Base-by-base conservation (phyloP, 2,329 filamentous ascomycete genomes). In the Phialophora macrospora region DNA sequence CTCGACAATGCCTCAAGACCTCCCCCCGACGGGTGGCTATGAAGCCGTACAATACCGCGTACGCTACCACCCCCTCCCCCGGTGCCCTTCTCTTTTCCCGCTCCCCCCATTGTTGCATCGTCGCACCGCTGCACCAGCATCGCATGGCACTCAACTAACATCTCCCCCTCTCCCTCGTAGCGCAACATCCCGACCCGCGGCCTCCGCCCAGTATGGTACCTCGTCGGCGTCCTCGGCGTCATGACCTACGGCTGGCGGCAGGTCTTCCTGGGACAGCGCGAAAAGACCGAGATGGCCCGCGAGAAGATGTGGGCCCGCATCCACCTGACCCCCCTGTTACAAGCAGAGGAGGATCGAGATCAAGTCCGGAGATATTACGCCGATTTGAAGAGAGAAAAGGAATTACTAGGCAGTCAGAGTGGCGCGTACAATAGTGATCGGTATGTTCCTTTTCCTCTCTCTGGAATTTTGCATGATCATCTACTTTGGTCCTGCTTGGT, bases 271-370 rank as follows among this genome's bases (percentile, higher is more conserved):
- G 94, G 93, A 64, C 90, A 94, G 72, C 86, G 92, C 73, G 95
- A 99, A 81, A 90, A 92, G 78, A 94, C 93, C 76, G 95, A 99
- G 81, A 89, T 97, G 72, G 91, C 89, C 70, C 92, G 95, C 74
- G 95, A 99, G 77, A 99, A 98, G 85, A 95, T 97, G 87, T 99
- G 95, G 95, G 88, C 92, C 68, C 90, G 95, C 77, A 96, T 99
- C 80, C 88, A 98, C 81, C 85, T 99, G 70, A 95, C 94, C 75
- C 95, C 95, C 65, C 82, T 97, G 70, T 87, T 99, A 70, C 94
- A 98, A 79, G 95, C 95, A 63, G 95, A 99, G 78, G 93, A 97
- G 80, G 95, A 99, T 82, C 90, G 95, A 68, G 95, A 99, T 81
- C 90, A 94, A 78, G 93, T 97, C 70, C 87, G 95, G 72, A 85